Percentiles rank a stretch among this genome's conserved stretches.
These are phyloP conservation scores for Zopfia rhizophila DNA, from an alignment of 2,329 filamentous ascomycete species.

Conservation along the genomic window DNA sequence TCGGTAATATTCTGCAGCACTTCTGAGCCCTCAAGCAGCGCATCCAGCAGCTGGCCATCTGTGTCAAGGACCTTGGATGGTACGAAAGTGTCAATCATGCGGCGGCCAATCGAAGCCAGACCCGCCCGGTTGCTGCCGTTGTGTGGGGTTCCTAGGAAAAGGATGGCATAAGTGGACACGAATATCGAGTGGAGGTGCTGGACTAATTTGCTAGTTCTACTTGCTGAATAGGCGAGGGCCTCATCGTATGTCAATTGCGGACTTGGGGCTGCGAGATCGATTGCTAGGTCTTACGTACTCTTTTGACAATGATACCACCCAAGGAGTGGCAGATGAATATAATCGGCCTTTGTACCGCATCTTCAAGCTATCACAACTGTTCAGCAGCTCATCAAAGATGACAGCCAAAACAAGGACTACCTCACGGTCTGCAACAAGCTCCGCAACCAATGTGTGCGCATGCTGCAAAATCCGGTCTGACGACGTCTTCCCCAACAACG, in stretches of 20 bases:
- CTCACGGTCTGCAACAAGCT: constrained; percentile 45
- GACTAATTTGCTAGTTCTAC: constrained; percentile 32
- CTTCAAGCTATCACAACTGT: constrained; percentile 36
- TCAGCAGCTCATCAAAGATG: constrained; percentile 7
- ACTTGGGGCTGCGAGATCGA: no score
- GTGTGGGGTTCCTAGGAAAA: constrained; percentile 54
- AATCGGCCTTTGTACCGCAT: constrained; percentile 47
- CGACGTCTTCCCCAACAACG: constrained; percentile 34
- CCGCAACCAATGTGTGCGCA: constrained; percentile 49
- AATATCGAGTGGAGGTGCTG: constrained; percentile 50
- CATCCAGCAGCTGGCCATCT: constrained; percentile 62
- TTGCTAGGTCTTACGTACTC: constrained; percentile 34
- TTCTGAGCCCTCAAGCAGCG: constrained; percentile 60
- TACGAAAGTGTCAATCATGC: constrained; percentile 40
- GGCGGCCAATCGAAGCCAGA: constrained; percentile 27
- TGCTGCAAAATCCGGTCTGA: constrained; percentile 47
- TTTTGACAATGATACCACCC: constrained; percentile 55
- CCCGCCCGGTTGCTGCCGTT: constrained; percentile 48
- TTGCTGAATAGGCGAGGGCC: constrained; percentile 50
- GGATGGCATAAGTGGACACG: constrained; percentile 48
- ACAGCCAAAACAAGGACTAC: constrained; percentile 27
- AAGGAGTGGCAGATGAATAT: constrained; percentile 56
- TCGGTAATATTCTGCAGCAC: constrained; percentile 53
- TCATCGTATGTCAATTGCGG: constrained; percentile 24
- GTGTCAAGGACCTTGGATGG: constrained; percentile 37